Evolutionary conservation across 225 moss, liverwort and hornwort species (phyloP), one percentile per base, ranked within the genome.

Genomic region (Climacium dendroides): DNA sequence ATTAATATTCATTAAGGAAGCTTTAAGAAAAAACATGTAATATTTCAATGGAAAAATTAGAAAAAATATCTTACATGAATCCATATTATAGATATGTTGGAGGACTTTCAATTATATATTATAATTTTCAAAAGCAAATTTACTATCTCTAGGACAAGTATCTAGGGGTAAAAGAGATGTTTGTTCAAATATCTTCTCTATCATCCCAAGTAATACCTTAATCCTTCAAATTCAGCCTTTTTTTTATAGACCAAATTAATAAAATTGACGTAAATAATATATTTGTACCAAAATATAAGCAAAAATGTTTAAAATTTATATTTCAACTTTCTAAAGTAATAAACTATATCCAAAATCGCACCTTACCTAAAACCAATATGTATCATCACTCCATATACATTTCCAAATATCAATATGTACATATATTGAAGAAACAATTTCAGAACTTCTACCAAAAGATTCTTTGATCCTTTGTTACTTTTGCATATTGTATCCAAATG

Each of bases 141-240:
- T 75, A 75, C 0, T 52, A 8, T 22, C 20, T 14, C 20, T 8
- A 34, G 19, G 2, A 34, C 13, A 34, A 50, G 0, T 5, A 74
- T 0, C 52, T 34, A 7, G 1, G 4, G 12, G 2, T 2, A 7
- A 11, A 0, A 0, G 0, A 19, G 7, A 50, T 12, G 3, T 50
- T 74, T 50, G 5, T 34, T 20, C 34, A 52, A 75, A 75, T 35
- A 52, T 8, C 22, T 50, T 74, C 13, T 50, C 48, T 4, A 32
- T 50, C 20, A 74, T 50, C 7, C 20, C 1, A 35, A 76, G 7
- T 9, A 53, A 23, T 35, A 76, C 4, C 35, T 35, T 14, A 74
- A 34, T 0, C 34, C 34, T 52, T 52, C 19, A 14, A 52, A 52
- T 5, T 35, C 13, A 52, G 34, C 14, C 9, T 52, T 52, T 14